Conservation (phyloP, 441 rosid genomes). For the Gossypium schwendimanii region DNA sequence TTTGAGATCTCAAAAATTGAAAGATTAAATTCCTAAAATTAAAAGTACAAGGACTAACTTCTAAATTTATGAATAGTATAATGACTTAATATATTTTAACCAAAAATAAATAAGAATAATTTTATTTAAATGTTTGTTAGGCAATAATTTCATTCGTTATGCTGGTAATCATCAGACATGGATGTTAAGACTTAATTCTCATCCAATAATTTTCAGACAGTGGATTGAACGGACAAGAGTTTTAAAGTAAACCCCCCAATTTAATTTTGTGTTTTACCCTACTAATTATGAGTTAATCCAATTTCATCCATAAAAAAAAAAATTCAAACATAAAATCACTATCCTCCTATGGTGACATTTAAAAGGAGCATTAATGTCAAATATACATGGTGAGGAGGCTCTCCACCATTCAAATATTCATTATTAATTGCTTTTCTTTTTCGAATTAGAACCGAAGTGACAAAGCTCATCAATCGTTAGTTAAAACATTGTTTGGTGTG, state of each 20-base stretch:
- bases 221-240: background rate
- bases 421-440: too few species aligned
- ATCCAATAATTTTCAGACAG: background rate
- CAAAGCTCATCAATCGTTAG: too few species aligned
- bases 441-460: too few species aligned
- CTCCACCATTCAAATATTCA: too few species aligned
- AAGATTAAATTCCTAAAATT: too few species aligned
- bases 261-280: background rate
- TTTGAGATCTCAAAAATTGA: too few species aligned
- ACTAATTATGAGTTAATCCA: background rate
- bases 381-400: too few species aligned
- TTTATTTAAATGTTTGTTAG: background rate
- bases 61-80: too few species aligned
- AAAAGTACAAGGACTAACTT: too few species aligned
- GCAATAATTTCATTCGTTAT: background rate
- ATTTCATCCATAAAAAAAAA: background rate
- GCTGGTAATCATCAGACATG: background rate
- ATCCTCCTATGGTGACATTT: background rate
- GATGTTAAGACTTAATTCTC: background rate
- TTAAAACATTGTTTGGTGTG: background rate
- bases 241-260: background rate
- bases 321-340: background rate
- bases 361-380: too few species aligned
- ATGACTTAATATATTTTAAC: too few species aligned
- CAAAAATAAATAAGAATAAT: too few species aligned